Evolutionary conservation across 768 basidiomycete genomes (phyloP), one percentile per base, ranked within the genome.

Genomic region (Tulasnella sp.): DNA sequence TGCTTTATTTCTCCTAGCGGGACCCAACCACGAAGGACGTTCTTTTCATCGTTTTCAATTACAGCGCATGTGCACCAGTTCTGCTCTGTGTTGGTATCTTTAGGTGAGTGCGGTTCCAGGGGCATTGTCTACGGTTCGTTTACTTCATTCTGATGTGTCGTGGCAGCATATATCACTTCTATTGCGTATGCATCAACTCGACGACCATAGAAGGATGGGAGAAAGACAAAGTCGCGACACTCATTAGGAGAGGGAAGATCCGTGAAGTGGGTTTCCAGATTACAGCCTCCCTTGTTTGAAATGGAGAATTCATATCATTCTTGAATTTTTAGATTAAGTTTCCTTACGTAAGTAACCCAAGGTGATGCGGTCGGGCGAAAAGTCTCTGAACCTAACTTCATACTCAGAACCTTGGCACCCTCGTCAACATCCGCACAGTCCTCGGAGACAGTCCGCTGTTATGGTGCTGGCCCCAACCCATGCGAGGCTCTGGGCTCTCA

Each of bases 201-300:
- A 99, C 94, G 0, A 98, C 96, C 0, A 97, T 99, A 51, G 96
- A 99, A 72, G 83, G 87, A 0, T 94, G 90, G 89, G 96, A 99
- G 70, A 98, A 98, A 72, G 92, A 98, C 67, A 93, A 87, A 70
- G 91, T 82, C 1, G 85, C 92, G 3, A 86, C 81, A 0, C 77
- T 99, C 65, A 81, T 89, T 52, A 80, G 86, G 19, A 75, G 85
- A 59, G 94, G 93, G 4, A 89, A 87, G 70, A 85, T 97, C 59
- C 80, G 77, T 52, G 86, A 92, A 72, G 87, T 87, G 45, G 21
- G 67, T 42, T 15, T 17, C 19, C 24, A 34, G 17, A 29, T 12
- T n/a, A n/a, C n/a, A n/a, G n/a, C 21, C 65, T 41, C 54, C 27
- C 34, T 12, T n/a, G n/a, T 10, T 45, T 25, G 29, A 43, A 51